phyloP scores from a whole-genome alignment of 768 basidiomycete species.

The Symmetrospora coprosmae region DNA sequence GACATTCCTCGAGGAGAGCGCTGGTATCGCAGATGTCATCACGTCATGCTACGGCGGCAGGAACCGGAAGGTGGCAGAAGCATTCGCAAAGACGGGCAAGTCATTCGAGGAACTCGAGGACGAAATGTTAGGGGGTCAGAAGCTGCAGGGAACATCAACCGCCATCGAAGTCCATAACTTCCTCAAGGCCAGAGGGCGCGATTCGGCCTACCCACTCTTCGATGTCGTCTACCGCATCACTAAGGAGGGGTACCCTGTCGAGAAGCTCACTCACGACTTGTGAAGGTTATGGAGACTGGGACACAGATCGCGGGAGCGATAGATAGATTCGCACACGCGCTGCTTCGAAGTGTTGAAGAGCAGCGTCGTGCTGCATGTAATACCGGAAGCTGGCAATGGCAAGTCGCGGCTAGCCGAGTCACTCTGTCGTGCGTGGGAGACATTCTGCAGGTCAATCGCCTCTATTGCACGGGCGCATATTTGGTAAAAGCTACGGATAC shows the following conservation, averaged over 20 bases:
- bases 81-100: constrained; percentile 41
- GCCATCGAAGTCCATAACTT: constrained; percentile 41
- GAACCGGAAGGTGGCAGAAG: constrained; percentile 39
- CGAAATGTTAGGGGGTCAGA: constrained; percentile 41
- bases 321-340: no score
- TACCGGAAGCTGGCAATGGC: no score
- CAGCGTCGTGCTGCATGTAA: no score
- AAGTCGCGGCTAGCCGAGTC: no score
- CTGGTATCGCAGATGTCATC: constrained; percentile 43
- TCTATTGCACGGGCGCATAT: no score
- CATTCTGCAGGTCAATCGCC: no score
- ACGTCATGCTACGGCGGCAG: constrained; percentile 38
- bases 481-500: no score
- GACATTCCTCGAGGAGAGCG: constrained; percentile 41
- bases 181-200: constrained; percentile 37
- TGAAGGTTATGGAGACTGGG: neutral
- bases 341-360: no score
- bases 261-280: constrained; percentile 9
- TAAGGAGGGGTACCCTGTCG: constrained; percentile 22
- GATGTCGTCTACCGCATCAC: constrained; percentile 34
- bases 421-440: no score
- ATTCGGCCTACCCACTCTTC: constrained; percentile 41
- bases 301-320: no score
- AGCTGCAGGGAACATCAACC: constrained; percentile 41
- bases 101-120: constrained; percentile 40